These are phyloP conservation scores for Arthonia radiata DNA, from an alignment of 495 filamentous ascomycete species.

Conservation along the genomic window DNA sequence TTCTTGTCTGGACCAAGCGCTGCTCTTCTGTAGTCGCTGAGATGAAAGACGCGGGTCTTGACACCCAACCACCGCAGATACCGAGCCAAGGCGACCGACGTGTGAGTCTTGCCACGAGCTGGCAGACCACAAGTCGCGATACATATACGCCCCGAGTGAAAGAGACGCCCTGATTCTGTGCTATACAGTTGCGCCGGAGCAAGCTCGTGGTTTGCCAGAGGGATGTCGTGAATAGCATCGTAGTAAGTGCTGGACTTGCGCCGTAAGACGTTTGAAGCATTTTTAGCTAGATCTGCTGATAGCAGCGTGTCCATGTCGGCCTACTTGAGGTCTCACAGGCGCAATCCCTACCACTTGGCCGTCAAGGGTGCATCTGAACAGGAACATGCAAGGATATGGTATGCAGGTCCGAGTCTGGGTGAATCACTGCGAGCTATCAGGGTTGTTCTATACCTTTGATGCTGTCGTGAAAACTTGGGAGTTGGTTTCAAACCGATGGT, in stretches of 20 bases:
- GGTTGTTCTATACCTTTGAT: too few species aligned
- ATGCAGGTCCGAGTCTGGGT: too few species aligned
- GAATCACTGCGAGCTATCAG: too few species aligned
- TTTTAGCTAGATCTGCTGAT: too few species aligned
- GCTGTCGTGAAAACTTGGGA: too few species aligned
- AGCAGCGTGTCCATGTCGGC: too few species aligned
- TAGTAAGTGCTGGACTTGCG: constrained; percentile 85
- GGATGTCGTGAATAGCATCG: constrained; percentile 90
- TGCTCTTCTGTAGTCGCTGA: constrained; percentile 87
- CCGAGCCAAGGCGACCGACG: constrained; percentile 79
- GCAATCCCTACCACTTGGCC: too few species aligned
- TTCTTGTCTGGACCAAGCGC: constrained; percentile 66
- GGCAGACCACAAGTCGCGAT: constrained; percentile 94
- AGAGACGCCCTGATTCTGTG: constrained; percentile 87
- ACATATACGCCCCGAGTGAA: constrained; percentile 89
- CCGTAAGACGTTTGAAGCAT: too few species aligned
- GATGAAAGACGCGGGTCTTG: constrained; percentile 90
- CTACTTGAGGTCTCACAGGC: too few species aligned
- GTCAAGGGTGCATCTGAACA: too few species aligned
- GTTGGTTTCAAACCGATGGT: too few species aligned
- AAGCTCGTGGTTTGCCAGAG: constrained; percentile 56
- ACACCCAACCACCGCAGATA: constrained; percentile 97
- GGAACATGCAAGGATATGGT: too few species aligned
- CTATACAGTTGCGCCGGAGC: constrained; percentile 95
- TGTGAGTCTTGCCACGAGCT: constrained; percentile 95